phyloP scores from a whole-genome alignment of 495 filamentous ascomycete species.

The Penicillium turbatum region DNA sequence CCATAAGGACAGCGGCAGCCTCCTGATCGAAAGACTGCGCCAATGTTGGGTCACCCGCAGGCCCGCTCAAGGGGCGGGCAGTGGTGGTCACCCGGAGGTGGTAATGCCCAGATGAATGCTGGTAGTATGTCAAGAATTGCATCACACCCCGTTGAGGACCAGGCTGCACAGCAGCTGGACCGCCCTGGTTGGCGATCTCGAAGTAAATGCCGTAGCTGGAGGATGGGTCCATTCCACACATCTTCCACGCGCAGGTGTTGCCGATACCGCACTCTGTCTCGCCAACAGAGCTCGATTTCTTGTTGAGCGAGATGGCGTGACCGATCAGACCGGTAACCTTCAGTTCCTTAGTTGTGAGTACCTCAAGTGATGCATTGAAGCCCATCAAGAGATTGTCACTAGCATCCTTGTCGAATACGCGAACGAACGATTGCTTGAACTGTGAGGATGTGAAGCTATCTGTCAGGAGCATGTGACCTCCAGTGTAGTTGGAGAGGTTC shows the following conservation, averaged over 20 bases:
- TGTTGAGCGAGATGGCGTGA: conserved; percentile 93
- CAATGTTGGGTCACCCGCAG: conserved; percentile 93
- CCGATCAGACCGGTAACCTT: conserved; percentile 99
- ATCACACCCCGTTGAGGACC: conserved; percentile 91
- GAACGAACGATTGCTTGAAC: conserved; percentile 98
- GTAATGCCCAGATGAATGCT: conserved; percentile 93
- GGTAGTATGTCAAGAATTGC: conserved; percentile 98
- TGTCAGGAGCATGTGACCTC: conserved; percentile 96
- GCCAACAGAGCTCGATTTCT: conserved; percentile 94
- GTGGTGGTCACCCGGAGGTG: conserved; percentile 95
- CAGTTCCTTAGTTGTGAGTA: conserved; percentile 94
- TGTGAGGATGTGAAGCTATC: conserved; percentile 99
- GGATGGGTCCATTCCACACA: conserved; percentile 94
- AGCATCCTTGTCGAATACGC: conserved; percentile 94
- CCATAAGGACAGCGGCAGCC: conserved; percentile 97
- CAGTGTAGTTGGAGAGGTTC: conserved; percentile 90
- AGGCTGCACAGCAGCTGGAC: conserved; percentile 78
- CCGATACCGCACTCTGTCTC: conserved; percentile 98
- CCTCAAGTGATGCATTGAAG: conserved; percentile 96
- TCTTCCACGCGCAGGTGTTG: conserved; percentile 99
- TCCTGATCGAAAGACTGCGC: conserved; percentile 99
- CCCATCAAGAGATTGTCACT: conserved; percentile 96
- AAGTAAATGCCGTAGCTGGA: conserved; percentile 97
- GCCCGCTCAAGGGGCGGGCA: conserved; percentile 85
- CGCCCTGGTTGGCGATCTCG: conserved; percentile 93